A percentile compares a stretch with the other conserved stretches of the same genome.
phyloP scores from a whole-genome alignment of 495 filamentous ascomycete species.

The Mycothermus thermophilus region DNA sequence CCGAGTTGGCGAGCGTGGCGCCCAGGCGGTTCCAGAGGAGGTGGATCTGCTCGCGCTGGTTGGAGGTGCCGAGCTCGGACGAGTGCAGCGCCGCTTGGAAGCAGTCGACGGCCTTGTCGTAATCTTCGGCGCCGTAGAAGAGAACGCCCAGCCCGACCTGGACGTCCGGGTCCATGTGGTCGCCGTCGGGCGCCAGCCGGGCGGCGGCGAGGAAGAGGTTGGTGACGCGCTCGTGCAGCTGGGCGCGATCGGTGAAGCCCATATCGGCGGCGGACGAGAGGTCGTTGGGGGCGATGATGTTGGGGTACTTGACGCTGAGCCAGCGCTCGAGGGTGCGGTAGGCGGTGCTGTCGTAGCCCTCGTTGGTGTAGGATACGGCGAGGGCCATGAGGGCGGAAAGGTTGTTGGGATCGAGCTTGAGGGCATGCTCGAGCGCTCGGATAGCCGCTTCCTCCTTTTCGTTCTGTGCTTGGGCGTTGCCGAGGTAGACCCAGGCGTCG shows the following conservation, averaged over 20 bases:
- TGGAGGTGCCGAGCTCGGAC: constrained; percentile 62
- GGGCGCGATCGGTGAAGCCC: constrained; percentile 82
- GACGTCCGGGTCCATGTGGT: constrained; percentile 91
- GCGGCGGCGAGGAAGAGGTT: constrained; percentile 83
- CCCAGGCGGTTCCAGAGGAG: constrained; percentile 97
- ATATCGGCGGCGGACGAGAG: constrained; percentile 59
- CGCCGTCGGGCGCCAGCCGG: constrained; percentile 72
- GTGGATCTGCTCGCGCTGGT: constrained; percentile 65
- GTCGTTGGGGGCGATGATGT: constrained; percentile 51
- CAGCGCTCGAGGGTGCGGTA: constrained; percentile 96
- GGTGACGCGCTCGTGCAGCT: constrained; percentile 81
- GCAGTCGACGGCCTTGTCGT: constrained; percentile 97
- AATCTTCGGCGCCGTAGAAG: constrained; percentile 95
- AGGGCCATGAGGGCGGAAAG: constrained; percentile 85
- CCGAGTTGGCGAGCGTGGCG: constrained; percentile 88
- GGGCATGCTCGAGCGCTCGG: constrained; percentile 82
- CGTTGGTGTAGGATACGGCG: constrained; percentile 97
- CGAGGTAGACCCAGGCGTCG: constrained; percentile 85
- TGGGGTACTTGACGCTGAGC: constrained; percentile 84
- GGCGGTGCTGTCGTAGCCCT: constrained; percentile 91
- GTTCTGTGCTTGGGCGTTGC: constrained; percentile 88
- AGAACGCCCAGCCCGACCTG: constrained; percentile 95
- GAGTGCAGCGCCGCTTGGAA: constrained; percentile 79
- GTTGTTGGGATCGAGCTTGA: constrained; percentile 76
- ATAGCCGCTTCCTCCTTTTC: constrained; percentile 98